Percentiles rank a stretch among this genome's conserved stretches.
These are phyloP conservation scores for Paspalum notatum DNA, from an alignment of 176 grass and related monocot genomes.

Conservation along the genomic window DNA sequence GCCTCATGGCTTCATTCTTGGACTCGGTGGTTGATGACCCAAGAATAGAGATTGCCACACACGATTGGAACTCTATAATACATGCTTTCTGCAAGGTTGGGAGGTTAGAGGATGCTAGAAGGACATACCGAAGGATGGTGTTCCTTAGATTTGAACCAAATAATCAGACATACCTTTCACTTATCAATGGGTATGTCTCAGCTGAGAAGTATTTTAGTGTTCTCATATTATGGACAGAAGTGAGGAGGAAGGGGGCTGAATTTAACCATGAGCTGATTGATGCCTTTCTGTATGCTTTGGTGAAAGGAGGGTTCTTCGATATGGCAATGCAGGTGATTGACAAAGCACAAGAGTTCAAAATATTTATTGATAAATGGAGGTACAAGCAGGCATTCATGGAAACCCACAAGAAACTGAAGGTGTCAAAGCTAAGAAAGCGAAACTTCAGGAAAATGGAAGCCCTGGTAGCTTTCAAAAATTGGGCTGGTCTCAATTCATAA, in stretches of 20 bases:
- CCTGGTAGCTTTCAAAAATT: conserved; percentile 93
- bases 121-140: conserved; percentile 87
- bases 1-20: conserved; percentile 94
- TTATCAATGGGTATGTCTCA: conserved; percentile 87
- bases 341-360: conserved; percentile 90
- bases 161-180: conserved; percentile 92
- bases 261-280: conserved; percentile 87
- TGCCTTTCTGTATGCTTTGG: conserved; percentile 85
- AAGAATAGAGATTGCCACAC: conserved; percentile 79
- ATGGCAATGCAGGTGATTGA: conserved; percentile 93
- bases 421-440: conserved; percentile 80
- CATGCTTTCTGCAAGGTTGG: conserved; percentile 95
- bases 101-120: conserved; percentile 84
- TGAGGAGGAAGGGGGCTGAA: conserved; percentile 69
- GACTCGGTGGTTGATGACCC: conserved; percentile 83
- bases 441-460: conserved; percentile 97
- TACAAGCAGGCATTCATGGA: conserved; percentile 99
- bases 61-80: conserved; percentile 98
- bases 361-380: conserved; percentile 99
- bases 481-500: conserved; percentile 89
- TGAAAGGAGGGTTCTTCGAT: conserved; percentile 98
- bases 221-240: conserved; percentile 94
- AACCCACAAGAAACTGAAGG: conserved; percentile 92
- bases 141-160: conserved; percentile 90
- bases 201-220: conserved; percentile 89